These are phyloP conservation scores for Fusarium subtropicale DNA, from an alignment of 2,329 filamentous ascomycete genomes.

Conservation along the genomic window DNA sequence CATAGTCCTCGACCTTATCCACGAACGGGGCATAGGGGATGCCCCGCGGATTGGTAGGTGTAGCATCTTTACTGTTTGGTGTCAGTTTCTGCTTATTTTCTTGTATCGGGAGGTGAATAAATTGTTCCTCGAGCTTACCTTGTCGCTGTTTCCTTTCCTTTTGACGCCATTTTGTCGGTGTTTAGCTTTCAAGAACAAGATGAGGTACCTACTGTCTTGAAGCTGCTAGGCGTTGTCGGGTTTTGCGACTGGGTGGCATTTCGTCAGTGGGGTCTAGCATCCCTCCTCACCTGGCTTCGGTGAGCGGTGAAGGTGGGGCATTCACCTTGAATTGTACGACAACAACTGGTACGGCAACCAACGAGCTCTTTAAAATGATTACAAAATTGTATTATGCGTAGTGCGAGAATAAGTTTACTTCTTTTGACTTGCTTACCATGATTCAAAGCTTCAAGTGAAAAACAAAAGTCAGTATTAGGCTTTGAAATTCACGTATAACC, in stretches of 20 bases:
- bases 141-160: conserved; percentile 53
- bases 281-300: conserved; percentile 37
- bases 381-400: not conserved
- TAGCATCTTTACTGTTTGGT: conserved; percentile 57
- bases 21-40: conserved; percentile 88
- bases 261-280: conserved; percentile 47
- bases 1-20: conserved; percentile 90
- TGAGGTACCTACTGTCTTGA: conserved; percentile 33
- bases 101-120: not conserved
- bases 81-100: conserved; percentile 27
- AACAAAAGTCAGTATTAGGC: too few species aligned
- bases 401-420: too few species aligned
- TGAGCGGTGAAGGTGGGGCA: conserved; percentile 49
- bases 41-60: conserved; percentile 80
- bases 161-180: conserved; percentile 54
- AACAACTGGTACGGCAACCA: not conserved
- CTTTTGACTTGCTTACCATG: too few species aligned
- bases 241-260: conserved; percentile 49
- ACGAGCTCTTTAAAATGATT: not conserved
- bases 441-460: too few species aligned
- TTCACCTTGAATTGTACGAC: conserved; percentile 10
- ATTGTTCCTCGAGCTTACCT: conserved; percentile 47
- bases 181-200: conserved; percentile 37
- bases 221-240: conserved; percentile 42
- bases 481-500: too few species aligned